These are phyloP conservation scores for Prunus persica DNA, from an alignment of 306 rosid genomes.

Conservation along the genomic window Prunus_persica_NCBIv2 NC_034013.1:4721501-4722000, in stretches of 20 bases:
- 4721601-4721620: constrained; percentile 43
- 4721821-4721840: constrained; percentile 37
- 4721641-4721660: constrained; percentile 73
- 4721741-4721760: constrained; percentile 87
- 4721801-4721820: constrained; percentile 46
- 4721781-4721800: constrained; percentile 52
- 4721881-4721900: constrained; percentile 3
- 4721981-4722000: constrained; percentile 41
- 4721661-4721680: constrained; percentile 54
- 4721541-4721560: constrained; percentile 53
- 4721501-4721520: constrained; percentile 61
- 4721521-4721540: constrained; percentile 63
- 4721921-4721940: background rate
- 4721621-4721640: constrained; percentile 65
- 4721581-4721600: constrained; percentile 67
- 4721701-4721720: constrained; percentile 77
- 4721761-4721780: constrained; percentile 58
- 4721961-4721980: constrained; percentile 66
- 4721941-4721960: constrained; percentile 75
- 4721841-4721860: constrained; percentile 8
- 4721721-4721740: constrained; percentile 85
- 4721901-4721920: background rate
- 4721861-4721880: background rate
- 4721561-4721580: constrained; percentile 26
- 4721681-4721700: constrained; percentile 85